Evolutionary conservation across 2,329 filamentous ascomycete species (phyloP).

Genomic region (Chaetomiaceae sp.): DNA sequence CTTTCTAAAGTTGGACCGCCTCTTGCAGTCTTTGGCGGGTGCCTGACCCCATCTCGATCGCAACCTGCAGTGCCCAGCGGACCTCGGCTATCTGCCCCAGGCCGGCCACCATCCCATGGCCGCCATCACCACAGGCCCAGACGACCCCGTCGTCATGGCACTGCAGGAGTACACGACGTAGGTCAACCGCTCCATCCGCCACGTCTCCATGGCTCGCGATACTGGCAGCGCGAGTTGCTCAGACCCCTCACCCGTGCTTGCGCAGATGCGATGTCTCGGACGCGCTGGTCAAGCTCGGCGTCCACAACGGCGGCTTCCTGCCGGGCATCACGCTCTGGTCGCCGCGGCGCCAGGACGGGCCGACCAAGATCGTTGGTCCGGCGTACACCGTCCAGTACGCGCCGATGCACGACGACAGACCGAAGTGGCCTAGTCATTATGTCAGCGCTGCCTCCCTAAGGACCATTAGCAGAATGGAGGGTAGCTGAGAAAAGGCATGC

Average conservation of each 20-base stretch:
- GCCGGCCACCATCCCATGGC: conserved; percentile 9
- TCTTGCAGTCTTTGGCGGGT: too few species aligned
- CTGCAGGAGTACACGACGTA: conserved; percentile 34
- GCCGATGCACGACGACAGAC: conserved; percentile 38
- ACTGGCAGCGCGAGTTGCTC: too few species aligned
- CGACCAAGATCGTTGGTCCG: conserved; percentile 48
- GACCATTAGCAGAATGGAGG: too few species aligned
- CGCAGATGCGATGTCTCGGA: conserved; percentile 45
- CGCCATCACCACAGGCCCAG: conserved; percentile 7
- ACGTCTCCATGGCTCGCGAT: too few species aligned
- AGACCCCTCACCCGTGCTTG: neutral
- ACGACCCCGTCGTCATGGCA: conserved; percentile 30
- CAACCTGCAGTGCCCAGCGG: neutral
- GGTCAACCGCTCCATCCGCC: neutral
- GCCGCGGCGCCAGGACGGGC: conserved; percentile 42
- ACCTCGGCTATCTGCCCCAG: conserved; percentile 8
- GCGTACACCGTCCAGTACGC: conserved; percentile 51
- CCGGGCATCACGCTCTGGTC: conserved; percentile 50
- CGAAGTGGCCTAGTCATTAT: conserved; percentile 42
- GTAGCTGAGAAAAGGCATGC: neutral
- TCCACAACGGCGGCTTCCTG: conserved; percentile 47
- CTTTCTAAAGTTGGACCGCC: too few species aligned
- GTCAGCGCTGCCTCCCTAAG: conserved; percentile 25
- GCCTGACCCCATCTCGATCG: too few species aligned
- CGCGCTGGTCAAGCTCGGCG: conserved; percentile 44